Conservation (phyloP, 768 basidiomycete genomes). For the Agaricus subrufescens region DNA sequence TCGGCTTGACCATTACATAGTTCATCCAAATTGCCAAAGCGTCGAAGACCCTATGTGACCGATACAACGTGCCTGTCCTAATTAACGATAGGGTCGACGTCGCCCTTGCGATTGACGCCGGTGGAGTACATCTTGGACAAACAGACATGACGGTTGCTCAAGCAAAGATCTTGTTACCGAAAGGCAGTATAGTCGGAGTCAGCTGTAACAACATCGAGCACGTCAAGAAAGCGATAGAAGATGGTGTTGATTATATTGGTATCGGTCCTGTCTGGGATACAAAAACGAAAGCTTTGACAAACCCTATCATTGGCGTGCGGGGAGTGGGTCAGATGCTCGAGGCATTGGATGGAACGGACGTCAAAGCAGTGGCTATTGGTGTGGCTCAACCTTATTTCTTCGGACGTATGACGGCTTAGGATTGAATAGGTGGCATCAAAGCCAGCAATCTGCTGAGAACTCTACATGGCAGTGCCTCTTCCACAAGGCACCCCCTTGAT, state of each 20-base stretch:
- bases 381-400: slow-evolving; percentile 14
- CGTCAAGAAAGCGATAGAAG: slow-evolving; percentile 52
- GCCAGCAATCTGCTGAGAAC: slow-evolving; percentile 70
- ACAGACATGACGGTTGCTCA: slow-evolving; percentile 70
- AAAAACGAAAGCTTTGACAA: slow-evolving; percentile 68
- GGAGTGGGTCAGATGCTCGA: slow-evolving; percentile 66
- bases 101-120: slow-evolving; percentile 68
- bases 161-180: slow-evolving; percentile 66
- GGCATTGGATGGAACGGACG: slow-evolving; percentile 53
- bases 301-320: slow-evolving; percentile 63
- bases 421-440: slow-evolving; percentile 78
- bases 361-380: slow-evolving; percentile 88
- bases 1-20: slow-evolving; percentile 28
- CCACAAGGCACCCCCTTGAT: slow-evolving; percentile 54
- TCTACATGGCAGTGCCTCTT: slow-evolving; percentile 64
- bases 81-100: slow-evolving; percentile 90
- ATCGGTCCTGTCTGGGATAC: slow-evolving; percentile 85
- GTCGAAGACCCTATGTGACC: slow-evolving; percentile 68
- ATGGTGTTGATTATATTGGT: slow-evolving; percentile 81
- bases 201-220: slow-evolving; percentile 71
- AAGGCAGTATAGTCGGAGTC: slow-evolving; percentile 71
- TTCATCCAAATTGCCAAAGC: slow-evolving; percentile 71
- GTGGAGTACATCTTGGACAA: slow-evolving; percentile 89
- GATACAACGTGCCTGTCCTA: slow-evolving; percentile 75
- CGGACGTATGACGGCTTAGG: not conserved